Conservation (phyloP, 179 eudicot genomes). For the Amaranthus tricolor region DNA sequence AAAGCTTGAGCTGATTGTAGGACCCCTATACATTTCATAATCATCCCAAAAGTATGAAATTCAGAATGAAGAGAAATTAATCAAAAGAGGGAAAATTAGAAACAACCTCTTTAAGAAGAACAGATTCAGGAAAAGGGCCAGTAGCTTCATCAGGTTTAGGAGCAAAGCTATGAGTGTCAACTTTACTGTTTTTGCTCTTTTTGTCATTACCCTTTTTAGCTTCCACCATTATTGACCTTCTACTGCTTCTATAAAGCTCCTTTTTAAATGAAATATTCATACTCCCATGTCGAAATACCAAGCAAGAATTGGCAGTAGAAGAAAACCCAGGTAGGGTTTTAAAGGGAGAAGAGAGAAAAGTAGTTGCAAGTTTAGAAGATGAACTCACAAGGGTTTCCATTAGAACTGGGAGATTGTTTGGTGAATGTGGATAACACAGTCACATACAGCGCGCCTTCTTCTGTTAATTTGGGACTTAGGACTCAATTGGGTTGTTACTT, state of each 20-base stretch:
- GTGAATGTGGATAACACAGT: constrained; percentile 4
- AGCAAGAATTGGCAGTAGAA: constrained; percentile 13
- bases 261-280: constrained; percentile 34
- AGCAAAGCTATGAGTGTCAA: constrained; percentile 59
- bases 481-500: neutral
- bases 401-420: neutral
- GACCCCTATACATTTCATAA: no score
- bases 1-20: no score
- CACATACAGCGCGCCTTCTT: constrained; percentile 10
- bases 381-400: constrained; percentile 37
- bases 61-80: neutral
- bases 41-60: neutral
- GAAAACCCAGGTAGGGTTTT: constrained; percentile 20
- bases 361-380: constrained; percentile 20
- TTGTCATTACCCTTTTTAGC: constrained; percentile 41
- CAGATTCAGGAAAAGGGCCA: constrained; percentile 86
- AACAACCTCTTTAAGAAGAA: constrained; percentile 71
- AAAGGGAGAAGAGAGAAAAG: constrained; percentile 18
- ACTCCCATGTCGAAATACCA: constrained; percentile 27
- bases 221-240: constrained; percentile 37
- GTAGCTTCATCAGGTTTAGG: constrained; percentile 76
- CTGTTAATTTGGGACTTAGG: neutral
- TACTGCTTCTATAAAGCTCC: constrained; percentile 21
- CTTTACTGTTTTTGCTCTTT: constrained; percentile 38
- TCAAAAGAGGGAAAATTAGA: neutral